A percentile compares a stretch with the other conserved stretches of the same genome.
Conservation (phyloP, 495 filamentous ascomycete species). For the Echria macrotheca region DNA sequence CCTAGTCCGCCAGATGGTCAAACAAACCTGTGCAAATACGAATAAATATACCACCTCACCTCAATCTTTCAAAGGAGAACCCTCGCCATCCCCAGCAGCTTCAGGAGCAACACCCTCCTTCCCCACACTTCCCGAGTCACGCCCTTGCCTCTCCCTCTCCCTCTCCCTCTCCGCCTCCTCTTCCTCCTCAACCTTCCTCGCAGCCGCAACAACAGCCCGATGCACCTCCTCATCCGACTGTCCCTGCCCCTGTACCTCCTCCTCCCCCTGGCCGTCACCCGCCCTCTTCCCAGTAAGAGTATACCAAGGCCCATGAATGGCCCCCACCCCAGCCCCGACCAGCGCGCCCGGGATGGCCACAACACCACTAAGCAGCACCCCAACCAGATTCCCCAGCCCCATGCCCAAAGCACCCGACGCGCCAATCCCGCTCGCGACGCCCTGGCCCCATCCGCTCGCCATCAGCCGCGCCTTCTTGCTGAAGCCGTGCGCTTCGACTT, state of each 20-base stretch:
- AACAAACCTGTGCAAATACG: too few species aligned
- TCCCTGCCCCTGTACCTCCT: not conserved
- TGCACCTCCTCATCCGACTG: not conserved
- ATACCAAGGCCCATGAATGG: constrained; percentile 5
- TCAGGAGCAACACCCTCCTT: too few species aligned
- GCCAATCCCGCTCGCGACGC: not conserved
- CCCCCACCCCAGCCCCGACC: constrained; percentile 7
- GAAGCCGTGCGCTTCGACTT: constrained; percentile 1
- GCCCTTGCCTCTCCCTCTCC: too few species aligned
- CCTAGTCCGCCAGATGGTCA: too few species aligned
- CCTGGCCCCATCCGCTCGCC: constrained; percentile 10
- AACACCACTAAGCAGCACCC: constrained; percentile 6
- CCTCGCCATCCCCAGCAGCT: too few species aligned
- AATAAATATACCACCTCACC: too few species aligned
- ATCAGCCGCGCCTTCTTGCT: constrained; percentile 10
- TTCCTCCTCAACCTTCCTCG: too few species aligned
- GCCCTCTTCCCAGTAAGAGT: not conserved
- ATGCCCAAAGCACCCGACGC: constrained; percentile 4
- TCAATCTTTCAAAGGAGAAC: too few species aligned
- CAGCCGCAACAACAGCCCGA: too few species aligned
- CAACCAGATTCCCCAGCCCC: constrained; percentile 6
- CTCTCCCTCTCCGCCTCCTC: too few species aligned
- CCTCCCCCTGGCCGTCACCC: not conserved
- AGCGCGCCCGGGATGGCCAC: constrained; percentile 4
- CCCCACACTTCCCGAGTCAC: too few species aligned